A percentile compares a stretch with the other conserved stretches of the same genome.
Conservation (phyloP, 1,284 basidiomycete species). For the Puccinia polysora region DNA sequence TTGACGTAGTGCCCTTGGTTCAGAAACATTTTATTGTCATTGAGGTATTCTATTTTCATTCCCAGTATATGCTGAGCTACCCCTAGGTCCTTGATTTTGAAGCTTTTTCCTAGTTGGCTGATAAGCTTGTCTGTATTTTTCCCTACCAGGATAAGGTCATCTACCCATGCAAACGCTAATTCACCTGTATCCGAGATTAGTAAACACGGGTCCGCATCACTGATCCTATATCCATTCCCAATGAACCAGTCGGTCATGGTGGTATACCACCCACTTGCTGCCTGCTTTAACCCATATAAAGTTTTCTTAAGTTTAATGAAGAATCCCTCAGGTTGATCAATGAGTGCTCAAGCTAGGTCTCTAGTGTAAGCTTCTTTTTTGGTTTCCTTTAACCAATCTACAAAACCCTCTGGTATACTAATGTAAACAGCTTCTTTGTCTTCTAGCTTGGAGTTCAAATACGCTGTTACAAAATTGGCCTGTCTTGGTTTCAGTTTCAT, state of each 20-base stretch:
- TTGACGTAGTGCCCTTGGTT: no score
- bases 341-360: neutral
- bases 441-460: conserved; percentile 3
- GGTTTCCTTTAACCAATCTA: conserved; percentile 21
- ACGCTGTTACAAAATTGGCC: conserved; percentile 14
- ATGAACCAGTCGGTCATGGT: conserved; percentile 4
- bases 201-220: conserved; percentile 1
- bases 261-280: conserved; percentile 1
- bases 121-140: neutral
- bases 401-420: conserved; percentile 3
- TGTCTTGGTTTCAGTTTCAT: neutral
- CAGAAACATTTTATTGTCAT: no score
- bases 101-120: neutral
- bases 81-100: conserved; percentile 24
- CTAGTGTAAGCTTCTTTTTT: conserved; percentile 4
- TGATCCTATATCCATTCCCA: conserved; percentile 1
- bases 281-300: conserved; percentile 12
- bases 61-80: neutral
- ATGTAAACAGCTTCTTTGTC: conserved; percentile 13
- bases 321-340: neutral
- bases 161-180: conserved; percentile 6
- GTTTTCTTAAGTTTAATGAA: conserved; percentile 6
- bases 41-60: no score
- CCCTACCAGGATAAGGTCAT: conserved; percentile 9
- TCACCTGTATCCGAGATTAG: neutral